phyloP scores from a whole-genome alignment of 192 early-diverging fungal genomes.

The Backusella morwellensis region DNA sequence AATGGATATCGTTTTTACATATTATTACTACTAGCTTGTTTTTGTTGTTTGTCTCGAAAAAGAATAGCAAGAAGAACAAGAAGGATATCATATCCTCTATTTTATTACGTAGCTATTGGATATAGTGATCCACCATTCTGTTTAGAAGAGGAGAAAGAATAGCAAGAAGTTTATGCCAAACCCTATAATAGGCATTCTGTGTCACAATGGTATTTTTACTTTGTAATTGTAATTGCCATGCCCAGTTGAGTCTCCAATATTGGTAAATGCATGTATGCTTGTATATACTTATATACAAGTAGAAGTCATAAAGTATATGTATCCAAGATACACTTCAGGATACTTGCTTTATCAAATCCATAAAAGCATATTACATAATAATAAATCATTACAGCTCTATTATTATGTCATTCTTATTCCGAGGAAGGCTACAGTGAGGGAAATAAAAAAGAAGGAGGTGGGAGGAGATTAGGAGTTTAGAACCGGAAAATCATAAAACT shows the following conservation, averaged over 20 bases:
- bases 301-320: not conserved
- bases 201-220: not conserved
- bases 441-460: not conserved
- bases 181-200: not conserved
- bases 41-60: not conserved
- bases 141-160: not conserved
- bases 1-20: not conserved
- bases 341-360: too few relatives aligned
- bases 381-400: not conserved
- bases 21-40: not conserved
- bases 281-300: not conserved
- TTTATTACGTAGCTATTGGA: not conserved
- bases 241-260: not conserved
- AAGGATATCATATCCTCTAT: not conserved
- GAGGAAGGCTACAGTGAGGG: not conserved
- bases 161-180: not conserved
- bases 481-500: conserved; percentile 1
- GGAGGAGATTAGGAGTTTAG: not conserved
- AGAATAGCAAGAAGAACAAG: not conserved
- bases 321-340: not conserved
- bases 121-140: not conserved
- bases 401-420: not conserved
- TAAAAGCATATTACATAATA: not conserved
- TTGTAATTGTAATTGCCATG: not conserved
- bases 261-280: not conserved